Evolutionary conservation across 2,329 filamentous ascomycete species (phyloP).

Genomic region (Fusarium torulosum): DNA sequence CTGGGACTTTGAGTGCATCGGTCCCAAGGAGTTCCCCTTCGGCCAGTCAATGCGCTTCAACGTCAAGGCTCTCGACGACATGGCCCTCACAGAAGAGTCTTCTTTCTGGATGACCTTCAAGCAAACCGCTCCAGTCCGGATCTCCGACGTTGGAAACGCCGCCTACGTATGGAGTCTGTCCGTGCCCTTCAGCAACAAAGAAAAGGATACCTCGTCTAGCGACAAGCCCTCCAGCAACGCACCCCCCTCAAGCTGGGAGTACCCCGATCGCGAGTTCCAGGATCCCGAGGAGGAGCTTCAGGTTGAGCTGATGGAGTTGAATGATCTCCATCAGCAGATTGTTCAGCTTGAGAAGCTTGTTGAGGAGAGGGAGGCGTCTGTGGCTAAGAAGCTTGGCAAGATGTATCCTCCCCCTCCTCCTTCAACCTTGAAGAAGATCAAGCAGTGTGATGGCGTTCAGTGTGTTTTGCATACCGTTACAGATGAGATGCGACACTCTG

Average conservation of each 20-base stretch:
- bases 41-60: conserved; percentile 61
- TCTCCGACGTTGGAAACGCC: conserved; percentile 59
- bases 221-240: conserved; percentile 12
- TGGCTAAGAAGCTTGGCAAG: conserved; percentile 53
- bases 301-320: conserved; percentile 59
- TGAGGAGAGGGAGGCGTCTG: conserved; percentile 56
- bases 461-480: conserved; percentile 59
- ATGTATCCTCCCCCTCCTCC: conserved; percentile 38
- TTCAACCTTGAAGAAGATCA: conserved; percentile 41
- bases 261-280: conserved; percentile 45
- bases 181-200: conserved; percentile 45
- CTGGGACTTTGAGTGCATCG: conserved; percentile 62
- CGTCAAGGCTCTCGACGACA: conserved; percentile 58
- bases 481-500: conserved; percentile 54
- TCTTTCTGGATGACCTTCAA: conserved; percentile 61
- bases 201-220: conserved; percentile 7
- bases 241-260: conserved; percentile 28
- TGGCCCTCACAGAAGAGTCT: conserved; percentile 52
- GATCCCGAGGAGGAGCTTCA: conserved; percentile 53
- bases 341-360: conserved; percentile 59
- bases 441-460: conserved; percentile 42
- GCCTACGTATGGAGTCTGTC: conserved; percentile 47
- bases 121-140: conserved; percentile 58
- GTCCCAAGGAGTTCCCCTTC: conserved; percentile 54
- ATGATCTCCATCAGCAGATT: conserved; percentile 58